A percentile compares a stretch with the other conserved stretches of the same genome.
Evolutionary conservation across 176 grass and related monocot species (phyloP).

Genomic region (Aegilops sharonensis): DNA sequence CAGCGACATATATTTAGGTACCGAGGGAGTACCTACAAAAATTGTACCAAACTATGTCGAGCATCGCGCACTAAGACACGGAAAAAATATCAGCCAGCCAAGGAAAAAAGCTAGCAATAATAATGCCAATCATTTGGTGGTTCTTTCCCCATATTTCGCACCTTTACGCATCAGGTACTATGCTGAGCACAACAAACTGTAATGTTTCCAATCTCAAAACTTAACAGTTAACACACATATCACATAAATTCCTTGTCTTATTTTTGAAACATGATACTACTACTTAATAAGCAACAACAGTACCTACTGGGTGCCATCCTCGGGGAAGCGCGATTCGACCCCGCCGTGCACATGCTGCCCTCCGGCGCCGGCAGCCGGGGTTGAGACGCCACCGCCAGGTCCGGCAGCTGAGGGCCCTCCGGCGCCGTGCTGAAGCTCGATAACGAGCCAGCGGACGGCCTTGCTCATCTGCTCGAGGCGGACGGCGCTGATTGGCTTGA

Average conservation of each 20-base stretch:
- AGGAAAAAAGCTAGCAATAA: not conserved
- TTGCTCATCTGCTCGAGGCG: slow-evolving; percentile 26
- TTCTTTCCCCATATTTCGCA: not conserved
- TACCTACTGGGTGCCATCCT: slow-evolving; percentile 79
- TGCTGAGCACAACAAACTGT: not conserved
- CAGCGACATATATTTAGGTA: too few species aligned
- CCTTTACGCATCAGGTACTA: not conserved
- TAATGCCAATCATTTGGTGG: not conserved
- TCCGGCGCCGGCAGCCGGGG: slow-evolving; percentile 16
- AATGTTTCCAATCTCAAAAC: not conserved
- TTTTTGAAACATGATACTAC: not conserved
- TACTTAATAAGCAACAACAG: slow-evolving; percentile 28
- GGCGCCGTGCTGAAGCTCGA: slow-evolving; percentile 13
- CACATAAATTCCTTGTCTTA: not conserved
- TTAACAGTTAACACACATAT: not conserved
- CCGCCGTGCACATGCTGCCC: slow-evolving; percentile 41
- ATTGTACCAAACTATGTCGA: not conserved
- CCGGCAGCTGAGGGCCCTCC: slow-evolving; percentile 12
- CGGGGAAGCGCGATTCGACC: slow-evolving; percentile 64
- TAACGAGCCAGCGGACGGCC: slow-evolving; percentile 23
- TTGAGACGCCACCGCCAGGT: not conserved
- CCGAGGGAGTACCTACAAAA: not conserved
- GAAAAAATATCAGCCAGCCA: not conserved
- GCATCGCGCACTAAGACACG: not conserved
- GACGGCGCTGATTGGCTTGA: slow-evolving; percentile 20